Conservation (phyloP, 208 protist species). For the Porcisia hertigi region DNA sequence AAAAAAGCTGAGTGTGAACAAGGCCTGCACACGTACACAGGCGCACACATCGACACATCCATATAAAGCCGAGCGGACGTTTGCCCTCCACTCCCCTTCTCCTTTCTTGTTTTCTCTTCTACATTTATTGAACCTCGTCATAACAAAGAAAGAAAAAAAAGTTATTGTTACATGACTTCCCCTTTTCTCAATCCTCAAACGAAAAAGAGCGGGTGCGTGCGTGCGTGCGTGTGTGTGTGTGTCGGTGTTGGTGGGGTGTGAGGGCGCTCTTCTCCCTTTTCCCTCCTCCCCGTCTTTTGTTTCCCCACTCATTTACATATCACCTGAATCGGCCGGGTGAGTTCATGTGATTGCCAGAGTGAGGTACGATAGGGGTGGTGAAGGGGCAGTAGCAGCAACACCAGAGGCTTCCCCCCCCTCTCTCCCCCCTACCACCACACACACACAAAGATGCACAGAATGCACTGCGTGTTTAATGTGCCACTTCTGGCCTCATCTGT, state of each 20-base stretch:
- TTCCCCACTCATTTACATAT: background rate
- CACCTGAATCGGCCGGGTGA: background rate
- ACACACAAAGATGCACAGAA: too few relatives aligned
- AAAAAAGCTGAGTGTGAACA: background rate
- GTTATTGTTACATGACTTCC: too few relatives aligned
- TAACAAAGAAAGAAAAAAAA: background rate
- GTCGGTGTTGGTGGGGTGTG: background rate
- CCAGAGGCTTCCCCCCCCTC: background rate
- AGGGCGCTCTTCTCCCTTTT: background rate
- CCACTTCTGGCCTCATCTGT: too few relatives aligned
- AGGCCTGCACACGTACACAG: too few relatives aligned
- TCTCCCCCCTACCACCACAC: too few relatives aligned
- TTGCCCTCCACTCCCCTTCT: background rate
- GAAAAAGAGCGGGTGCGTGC: background rate
- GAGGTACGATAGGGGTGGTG: background rate
- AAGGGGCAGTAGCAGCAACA: background rate
- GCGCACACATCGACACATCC: too few relatives aligned
- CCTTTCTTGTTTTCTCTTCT: background rate
- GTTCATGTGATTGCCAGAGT: background rate
- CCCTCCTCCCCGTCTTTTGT: background rate
- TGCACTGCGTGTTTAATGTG: too few relatives aligned
- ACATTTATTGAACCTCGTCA: background rate
- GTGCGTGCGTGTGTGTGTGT: slow-evolving; percentile 1
- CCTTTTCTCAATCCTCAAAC: background rate
- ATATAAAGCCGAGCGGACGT: too few relatives aligned